phyloP scores from a whole-genome alignment of 306 rosid genomes.

The Lablab purpureus region DNA sequence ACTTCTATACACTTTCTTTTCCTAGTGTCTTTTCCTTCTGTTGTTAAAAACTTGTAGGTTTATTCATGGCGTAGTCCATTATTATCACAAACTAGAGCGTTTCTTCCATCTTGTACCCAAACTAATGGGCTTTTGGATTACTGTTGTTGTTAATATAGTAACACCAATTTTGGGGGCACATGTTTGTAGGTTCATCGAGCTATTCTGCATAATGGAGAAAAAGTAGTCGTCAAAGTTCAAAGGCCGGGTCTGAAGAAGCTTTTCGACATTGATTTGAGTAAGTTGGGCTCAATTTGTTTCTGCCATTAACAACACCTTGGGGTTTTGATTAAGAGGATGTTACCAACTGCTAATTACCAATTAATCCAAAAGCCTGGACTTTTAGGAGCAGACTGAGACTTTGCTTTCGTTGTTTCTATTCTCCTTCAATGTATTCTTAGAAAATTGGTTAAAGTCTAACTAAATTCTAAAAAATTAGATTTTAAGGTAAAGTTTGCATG shows the following conservation, averaged over 20 bases:
- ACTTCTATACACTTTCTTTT: not conserved
- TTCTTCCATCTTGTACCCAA: slow-evolving; percentile 13
- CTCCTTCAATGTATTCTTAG: not conserved
- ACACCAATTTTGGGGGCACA: slow-evolving; percentile 16
- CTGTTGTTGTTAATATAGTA: slow-evolving; percentile 5
- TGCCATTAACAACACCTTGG: not conserved
- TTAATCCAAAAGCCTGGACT: not conserved
- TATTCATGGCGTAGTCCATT: too few species aligned
- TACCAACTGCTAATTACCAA: not conserved
- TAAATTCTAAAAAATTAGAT: too few species aligned
- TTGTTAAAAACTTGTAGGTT: slow-evolving; percentile 11
- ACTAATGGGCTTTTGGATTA: not conserved
- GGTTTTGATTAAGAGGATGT: slow-evolving; percentile 1
- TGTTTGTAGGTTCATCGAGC: slow-evolving; percentile 83
- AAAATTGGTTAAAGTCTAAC: too few species aligned
- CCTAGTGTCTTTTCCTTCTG: not conserved
- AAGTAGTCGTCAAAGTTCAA: slow-evolving; percentile 84
- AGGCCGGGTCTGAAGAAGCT: slow-evolving; percentile 94
- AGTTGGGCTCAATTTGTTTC: slow-evolving; percentile 45
- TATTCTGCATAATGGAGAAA: slow-evolving; percentile 82
- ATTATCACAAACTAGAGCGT: not conserved
- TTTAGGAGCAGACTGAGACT: not conserved
- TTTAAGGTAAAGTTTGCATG: too few species aligned
- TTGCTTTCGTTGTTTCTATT: not conserved
- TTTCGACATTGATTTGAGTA: slow-evolving; percentile 86